Evolutionary conservation across 2,329 filamentous ascomycete genomes (phyloP), one percentile per base, ranked within the genome.

Genomic region (Neopestalotiopsis sp.): DNA sequence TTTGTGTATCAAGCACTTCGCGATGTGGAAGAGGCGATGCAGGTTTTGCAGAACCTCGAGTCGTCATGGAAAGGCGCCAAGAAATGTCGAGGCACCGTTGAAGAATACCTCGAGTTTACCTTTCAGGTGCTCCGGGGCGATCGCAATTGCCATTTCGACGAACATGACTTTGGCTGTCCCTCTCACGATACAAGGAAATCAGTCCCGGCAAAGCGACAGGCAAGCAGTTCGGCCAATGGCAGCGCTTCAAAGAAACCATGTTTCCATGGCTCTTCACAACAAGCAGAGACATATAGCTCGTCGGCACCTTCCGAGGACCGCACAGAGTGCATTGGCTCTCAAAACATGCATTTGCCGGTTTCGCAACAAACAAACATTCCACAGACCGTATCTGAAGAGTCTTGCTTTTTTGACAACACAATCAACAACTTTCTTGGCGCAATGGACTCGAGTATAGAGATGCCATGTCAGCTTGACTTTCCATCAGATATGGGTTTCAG

Each of bases 61-160:
- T 12, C 17, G 5, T 63, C 61, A 9, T 63, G 61, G 61, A 63
- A 63, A 30, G 61, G 61, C 6, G 61, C 61, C 30, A 63, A 63
- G 13, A 63, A 63, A 14, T 63, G 61, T n/a, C 61, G 20, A 5
- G 38, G 61, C 17, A 63, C 61, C 4, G 61, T 63, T 13, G 63
- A 65, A 56, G 63, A 65, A n/a, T 65, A 65, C 40, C 42, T 65
- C n/a, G 63, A 56, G 20, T 65, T 65, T 34, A 56, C 63, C 7
- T 63, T 63, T 30, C 30, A 20, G 12, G 61, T 63, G 1, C 61
- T 63, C 1, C 61, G 32, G 10, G 61, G 61, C 30, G 61, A 63
- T 45, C 32, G 61, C 30, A 40, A 38, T 14, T 63, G 61, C 17
- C 30, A 42, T 34, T 63, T 63, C 32, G 61, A 38, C n/a, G 24